Evolutionary conservation across 1,284 basidiomycete genomes (phyloP).

Genomic region (Ceratobasidium sp.): DNA sequence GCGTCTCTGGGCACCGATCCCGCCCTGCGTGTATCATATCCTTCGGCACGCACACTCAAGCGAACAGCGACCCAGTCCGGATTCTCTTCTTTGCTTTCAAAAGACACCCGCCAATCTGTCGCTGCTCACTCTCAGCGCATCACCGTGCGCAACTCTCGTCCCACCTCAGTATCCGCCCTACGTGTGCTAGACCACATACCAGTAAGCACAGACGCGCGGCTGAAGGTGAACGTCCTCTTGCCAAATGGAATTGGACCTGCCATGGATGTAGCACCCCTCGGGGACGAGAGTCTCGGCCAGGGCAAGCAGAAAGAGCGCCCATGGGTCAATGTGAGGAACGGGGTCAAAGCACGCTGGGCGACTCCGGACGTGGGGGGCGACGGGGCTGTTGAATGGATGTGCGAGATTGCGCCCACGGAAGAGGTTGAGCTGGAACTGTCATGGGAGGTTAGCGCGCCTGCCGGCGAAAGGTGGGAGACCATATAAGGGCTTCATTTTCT

Average conservation of each 20-base stretch:
- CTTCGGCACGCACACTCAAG: conserved; percentile 45
- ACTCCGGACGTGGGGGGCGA: conserved; percentile 40
- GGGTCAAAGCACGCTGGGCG: conserved; percentile 43
- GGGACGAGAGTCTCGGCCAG: background rate
- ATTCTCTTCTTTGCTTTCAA: conserved; percentile 30
- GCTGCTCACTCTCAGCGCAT: conserved; percentile 47
- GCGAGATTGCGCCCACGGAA: conserved; percentile 41
- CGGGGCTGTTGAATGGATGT: conserved; percentile 48
- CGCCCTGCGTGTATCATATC: conserved; percentile 47
- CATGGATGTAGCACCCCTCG: background rate
- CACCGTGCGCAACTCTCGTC: conserved; percentile 49
- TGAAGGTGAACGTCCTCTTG: conserved; percentile 48
- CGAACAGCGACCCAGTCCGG: conserved; percentile 43
- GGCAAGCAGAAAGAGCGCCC: conserved; percentile 6
- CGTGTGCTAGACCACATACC: conserved; percentile 49
- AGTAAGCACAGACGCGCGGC: conserved; percentile 46
- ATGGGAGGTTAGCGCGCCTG: conserved; percentile 48
- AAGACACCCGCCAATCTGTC: conserved; percentile 44
- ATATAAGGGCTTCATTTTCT: background rate
- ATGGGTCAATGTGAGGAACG: conserved; percentile 26
- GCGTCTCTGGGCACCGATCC: conserved; percentile 45
- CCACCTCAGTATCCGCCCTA: conserved; percentile 40
- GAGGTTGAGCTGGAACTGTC: conserved; percentile 44
- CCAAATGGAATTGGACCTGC: conserved; percentile 43
- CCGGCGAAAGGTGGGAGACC: conserved; percentile 44